Base-by-base conservation (phyloP, 2,329 filamentous ascomycete species). In the Colletotrichum sp. region DNA sequence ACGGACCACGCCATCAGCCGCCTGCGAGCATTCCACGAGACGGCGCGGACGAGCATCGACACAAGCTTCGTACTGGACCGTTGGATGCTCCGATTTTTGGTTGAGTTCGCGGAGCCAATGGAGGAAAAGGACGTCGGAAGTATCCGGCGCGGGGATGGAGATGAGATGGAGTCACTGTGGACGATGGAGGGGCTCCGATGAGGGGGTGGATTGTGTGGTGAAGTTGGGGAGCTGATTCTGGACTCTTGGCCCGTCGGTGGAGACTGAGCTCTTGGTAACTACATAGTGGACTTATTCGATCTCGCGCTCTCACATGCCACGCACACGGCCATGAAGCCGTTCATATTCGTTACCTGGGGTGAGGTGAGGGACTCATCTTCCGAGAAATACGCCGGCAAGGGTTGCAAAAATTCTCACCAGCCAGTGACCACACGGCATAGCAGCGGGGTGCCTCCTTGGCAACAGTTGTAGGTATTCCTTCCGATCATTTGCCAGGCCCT, bases 61-160 rank as follows among this genome's bases (percentile, higher is more conserved):
- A 82, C 81, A 3, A 83, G 81, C 62, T 87, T 87, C 75, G 78
- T 83, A 12, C 80, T 87, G 79, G 85, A 87, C 79, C 78, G 80
- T 64, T 88, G 86, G 86, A 85, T 87, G 83, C 79, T 87, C 57
- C 80, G 81, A 15, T 87, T 87, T 73, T 77, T 84, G 39, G 79
- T 79, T 32, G 82, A 82, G 60, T 84, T 84, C 75, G 80, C 81
- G 28, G 78, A 80, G 39, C 79, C 79, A 7, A 81, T 82, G 73
- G 81, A 81, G 57, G 81, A 81, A 65, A 82, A 79, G 71, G 79
- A 79, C 59, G 70, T 71, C 32, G 72, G 73, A 63, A 55, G 52
- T 36, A 39, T 36, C 68, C 71, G 76, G 68, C 68, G 68, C 63
- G 76, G 71, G 28, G 71, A 65, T 28, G 76, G 74, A 36, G 78